Evolutionary conservation across 306 rosid species (phyloP), one percentile per base, ranked within the genome.

Genomic region (Glycine soja): DNA sequence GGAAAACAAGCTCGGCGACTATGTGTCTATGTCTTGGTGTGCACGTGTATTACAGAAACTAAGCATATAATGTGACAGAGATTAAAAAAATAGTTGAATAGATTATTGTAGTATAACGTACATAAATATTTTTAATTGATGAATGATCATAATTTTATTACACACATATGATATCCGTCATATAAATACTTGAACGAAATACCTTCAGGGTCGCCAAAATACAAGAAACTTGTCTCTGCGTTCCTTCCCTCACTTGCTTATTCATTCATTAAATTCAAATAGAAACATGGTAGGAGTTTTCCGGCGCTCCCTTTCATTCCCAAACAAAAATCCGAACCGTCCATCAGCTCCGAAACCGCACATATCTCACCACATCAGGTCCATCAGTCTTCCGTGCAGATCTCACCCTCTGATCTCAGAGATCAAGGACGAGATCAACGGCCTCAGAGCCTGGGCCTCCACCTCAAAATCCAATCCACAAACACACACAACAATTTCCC

Each of bases 311-410:
- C 72, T 93, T 59, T 91, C 95, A 0, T 93, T 93, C 79, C 98
- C 97, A 4, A 91, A 84, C 94, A 91, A 90, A 78, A 85, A 62
- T 76, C 89, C 80, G 3, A 85, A 82, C 88, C 91, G 90, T 86
- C 88, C 90, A 63, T 63, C 82, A 40, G 59, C 82, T 30, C 65
- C 34, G 3, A 88, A 85, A 7, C 91, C 90, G 4, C 19, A 61
- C 12, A 72, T 92, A 19, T 91, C 97, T 12, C 91, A 88, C 83
- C 97, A 92, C 90, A 81, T 82, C 74, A 87, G 98, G 77, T 92
- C 97, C 84, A 85, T 92, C 78, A 91, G 95, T 92, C 97, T 95
- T 38, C 98, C 98, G 10, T 90, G 90, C 88, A 87, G 97, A 89
- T 85, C 98, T 3, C 98, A 92, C 83, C 98, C 95, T 2, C 40